Conservation (phyloP, 129 eudicot genomes). For the Scalesia atractyloides region DNA sequence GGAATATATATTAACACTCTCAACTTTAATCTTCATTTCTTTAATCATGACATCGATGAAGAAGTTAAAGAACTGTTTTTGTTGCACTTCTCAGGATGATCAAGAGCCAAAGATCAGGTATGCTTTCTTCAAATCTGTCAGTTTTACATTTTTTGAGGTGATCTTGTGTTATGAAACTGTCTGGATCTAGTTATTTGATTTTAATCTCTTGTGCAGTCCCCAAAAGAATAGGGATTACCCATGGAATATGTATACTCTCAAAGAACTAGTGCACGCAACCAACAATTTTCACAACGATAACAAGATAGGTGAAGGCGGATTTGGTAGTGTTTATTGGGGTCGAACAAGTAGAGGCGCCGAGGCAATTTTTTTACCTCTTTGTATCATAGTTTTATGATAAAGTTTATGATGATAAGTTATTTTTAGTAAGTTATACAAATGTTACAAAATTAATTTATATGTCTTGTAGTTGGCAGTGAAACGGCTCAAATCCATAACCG, state of each 20-base stretch:
- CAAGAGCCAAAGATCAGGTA: constrained; percentile 46
- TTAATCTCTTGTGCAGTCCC: constrained; percentile 35
- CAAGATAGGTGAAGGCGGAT: constrained; percentile 92
- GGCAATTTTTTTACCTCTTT: constrained; percentile 36
- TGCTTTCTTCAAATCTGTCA: background rate
- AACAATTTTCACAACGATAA: constrained; percentile 73
- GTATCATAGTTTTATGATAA: background rate
- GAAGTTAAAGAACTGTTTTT: constrained; percentile 42
- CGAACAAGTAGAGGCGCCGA: constrained; percentile 77
- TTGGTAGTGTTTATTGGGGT: constrained; percentile 92
- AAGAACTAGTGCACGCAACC: constrained; percentile 70
- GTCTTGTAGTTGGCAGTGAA: constrained; percentile 71
- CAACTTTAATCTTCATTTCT: constrained; percentile 13
- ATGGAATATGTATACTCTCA: constrained; percentile 80
- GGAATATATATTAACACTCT: constrained; percentile 11
- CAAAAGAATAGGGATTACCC: constrained; percentile 62
- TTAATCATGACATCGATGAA: constrained; percentile 20
- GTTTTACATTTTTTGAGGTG: background rate
- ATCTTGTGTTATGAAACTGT: background rate
- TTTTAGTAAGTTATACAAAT: background rate
- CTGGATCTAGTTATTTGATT: background rate
- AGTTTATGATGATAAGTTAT: background rate
- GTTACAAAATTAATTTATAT: background rate
- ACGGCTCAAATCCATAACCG: constrained; percentile 67
- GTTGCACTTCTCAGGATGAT: constrained; percentile 40